phyloP scores from a whole-genome alignment of 768 basidiomycete genomes.

The Lentinula edodes region DNA sequence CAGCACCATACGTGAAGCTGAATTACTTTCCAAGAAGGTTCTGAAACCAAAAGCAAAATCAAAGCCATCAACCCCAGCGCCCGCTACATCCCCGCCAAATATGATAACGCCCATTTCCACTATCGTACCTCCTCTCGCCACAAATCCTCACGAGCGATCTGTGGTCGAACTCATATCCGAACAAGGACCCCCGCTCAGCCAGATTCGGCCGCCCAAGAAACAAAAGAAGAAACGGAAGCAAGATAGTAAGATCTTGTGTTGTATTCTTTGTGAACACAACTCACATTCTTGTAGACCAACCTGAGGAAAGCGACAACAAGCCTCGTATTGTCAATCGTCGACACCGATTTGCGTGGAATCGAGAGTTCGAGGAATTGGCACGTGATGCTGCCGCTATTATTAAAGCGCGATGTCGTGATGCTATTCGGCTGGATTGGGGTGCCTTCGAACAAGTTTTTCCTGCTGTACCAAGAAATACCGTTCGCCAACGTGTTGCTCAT shows the following conservation, averaged over 20 bases:
- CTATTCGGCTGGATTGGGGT: conserved; percentile 59
- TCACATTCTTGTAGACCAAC: background rate
- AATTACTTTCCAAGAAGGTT: conserved; percentile 40
- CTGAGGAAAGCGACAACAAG: background rate
- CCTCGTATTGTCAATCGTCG: conserved; percentile 31
- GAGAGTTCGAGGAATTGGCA: conserved; percentile 84
- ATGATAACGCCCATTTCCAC: background rate
- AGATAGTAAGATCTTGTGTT: background rate
- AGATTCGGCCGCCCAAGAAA: conserved; percentile 19
- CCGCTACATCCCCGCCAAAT: background rate
- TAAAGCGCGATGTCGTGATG: conserved; percentile 63
- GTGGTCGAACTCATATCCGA: conserved; percentile 44
- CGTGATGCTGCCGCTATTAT: conserved; percentile 83
- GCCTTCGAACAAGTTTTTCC: conserved; percentile 80
- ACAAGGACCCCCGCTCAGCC: conserved; percentile 39
- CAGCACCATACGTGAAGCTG: conserved; percentile 51
- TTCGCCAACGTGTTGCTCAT: conserved; percentile 61
- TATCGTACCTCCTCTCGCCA: conserved; percentile 32
- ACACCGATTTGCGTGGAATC: conserved; percentile 76
- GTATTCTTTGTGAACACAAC: background rate
- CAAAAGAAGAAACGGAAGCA: conserved; percentile 17
- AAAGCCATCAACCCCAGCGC: background rate
- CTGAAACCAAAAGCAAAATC: conserved; percentile 26
- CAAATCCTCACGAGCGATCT: conserved; percentile 45
- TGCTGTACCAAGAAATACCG: conserved; percentile 63